Evolutionary conservation across 2,329 filamentous ascomycete species (phyloP), one percentile per base, ranked within the genome.

Genomic region (Fusarium pseudocircinatum): DNA sequence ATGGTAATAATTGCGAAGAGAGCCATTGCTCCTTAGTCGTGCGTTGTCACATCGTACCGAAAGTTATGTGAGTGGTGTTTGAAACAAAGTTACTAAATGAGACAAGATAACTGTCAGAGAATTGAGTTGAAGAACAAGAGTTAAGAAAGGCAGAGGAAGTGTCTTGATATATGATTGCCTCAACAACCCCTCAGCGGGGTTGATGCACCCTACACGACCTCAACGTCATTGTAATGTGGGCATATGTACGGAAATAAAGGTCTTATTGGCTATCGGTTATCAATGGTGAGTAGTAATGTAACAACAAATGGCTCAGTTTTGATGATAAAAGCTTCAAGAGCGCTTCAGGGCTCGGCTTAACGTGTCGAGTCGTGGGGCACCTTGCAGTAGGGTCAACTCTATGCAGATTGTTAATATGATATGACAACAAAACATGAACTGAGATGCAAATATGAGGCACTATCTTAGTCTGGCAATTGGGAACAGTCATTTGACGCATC

Each of bases 31-130:
- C 72, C 70, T 73, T 72, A 63, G 44, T 58, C 62, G 52, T 78
- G 69, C 20, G 63, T 40, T 69, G 63, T 77, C 70, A 78, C 75
- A 77, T 78, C 76, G 76, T 78, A 78, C 76, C 76, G 46, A 69
- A 65, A 69, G 53, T 40, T 68, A 18, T 50, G 32, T 37, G 53
- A 32, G n/a, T 52, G 6, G 46, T 60, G 9, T 16, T 28, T 36
- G 34, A 15, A 69, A 65, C n/a, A 58, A 64, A 60, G 26, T 36
- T 24, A n/a, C n/a, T 16, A 14, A 24, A 10, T 16, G 6, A 12
- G 12, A 18, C 15, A 66, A 60, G 20, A 34, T n/a, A 1, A 11
- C 1, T 49, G 30, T 28, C 22, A 44, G 16, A 28, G 4, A 37
- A 49, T 52, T 61, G 37, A 66, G 60, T 60, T 69, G 63, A 62